A percentile compares a stretch with the other conserved stretches of the same genome.
Conservation (phyloP, 352 stramenopile genomes). For the Phytophthora pini region DNA sequence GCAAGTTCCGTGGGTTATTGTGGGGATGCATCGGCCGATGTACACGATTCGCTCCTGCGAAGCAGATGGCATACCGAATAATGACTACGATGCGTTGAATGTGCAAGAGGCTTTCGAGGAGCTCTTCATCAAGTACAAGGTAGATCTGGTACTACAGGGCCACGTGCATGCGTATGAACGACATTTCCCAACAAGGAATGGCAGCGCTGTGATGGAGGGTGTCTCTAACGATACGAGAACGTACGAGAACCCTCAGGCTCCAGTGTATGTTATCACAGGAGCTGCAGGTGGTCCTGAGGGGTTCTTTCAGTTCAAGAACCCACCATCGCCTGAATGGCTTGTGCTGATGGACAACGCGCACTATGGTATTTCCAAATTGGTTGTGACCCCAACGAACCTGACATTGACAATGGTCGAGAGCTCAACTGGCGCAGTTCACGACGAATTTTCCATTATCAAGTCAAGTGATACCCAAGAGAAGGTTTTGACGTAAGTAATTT, state of each 20-base stretch:
- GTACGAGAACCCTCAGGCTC: conserved; percentile 54
- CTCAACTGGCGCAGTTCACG: conserved; percentile 26
- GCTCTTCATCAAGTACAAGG: conserved; percentile 65
- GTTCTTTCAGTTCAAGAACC: conserved; percentile 34
- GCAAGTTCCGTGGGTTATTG: conserved; percentile 59
- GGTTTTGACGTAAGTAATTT: too few species aligned
- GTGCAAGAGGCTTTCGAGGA: conserved; percentile 62
- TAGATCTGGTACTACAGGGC: conserved; percentile 59
- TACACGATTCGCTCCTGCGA: conserved; percentile 48
- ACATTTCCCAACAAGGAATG: conserved; percentile 52
- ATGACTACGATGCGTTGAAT: conserved; percentile 24
- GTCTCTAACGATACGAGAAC: conserved; percentile 46
- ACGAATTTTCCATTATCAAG: conserved; percentile 56
- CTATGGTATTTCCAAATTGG: conserved; percentile 42
- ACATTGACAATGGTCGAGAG: conserved; percentile 41
- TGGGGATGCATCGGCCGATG: conserved; percentile 60
- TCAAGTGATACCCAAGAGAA: too few species aligned
- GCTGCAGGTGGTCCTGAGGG: conserved; percentile 42
- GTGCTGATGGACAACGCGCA: conserved; percentile 36
- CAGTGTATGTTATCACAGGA: conserved; percentile 57
- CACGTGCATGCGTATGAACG: conserved; percentile 66
- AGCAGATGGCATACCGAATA: conserved; percentile 19
- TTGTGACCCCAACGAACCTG: conserved; percentile 39
- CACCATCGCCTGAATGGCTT: conserved; percentile 37
- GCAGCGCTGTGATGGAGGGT: conserved; percentile 41